phyloP scores from a whole-genome alignment of 345 rosid species.

The Moricandia arvensis region DNA sequence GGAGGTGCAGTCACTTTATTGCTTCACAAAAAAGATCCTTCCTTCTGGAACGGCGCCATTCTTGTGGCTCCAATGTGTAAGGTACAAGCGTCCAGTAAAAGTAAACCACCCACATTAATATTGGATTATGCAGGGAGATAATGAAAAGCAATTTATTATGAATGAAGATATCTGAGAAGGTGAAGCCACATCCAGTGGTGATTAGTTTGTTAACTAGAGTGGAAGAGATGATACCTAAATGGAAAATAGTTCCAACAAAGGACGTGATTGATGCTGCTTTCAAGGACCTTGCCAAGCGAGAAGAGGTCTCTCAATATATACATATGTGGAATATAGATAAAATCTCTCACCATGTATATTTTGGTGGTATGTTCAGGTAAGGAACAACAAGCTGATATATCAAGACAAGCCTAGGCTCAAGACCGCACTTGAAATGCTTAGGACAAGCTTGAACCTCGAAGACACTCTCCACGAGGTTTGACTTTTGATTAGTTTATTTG shows the following conservation, averaged over 20 bases:
- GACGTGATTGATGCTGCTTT: slow-evolving; percentile 79
- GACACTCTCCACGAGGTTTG: slow-evolving; percentile 61
- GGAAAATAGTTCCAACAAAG: slow-evolving; percentile 96
- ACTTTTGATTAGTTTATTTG: not conserved
- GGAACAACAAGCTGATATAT: slow-evolving; percentile 85
- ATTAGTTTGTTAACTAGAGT: slow-evolving; percentile 71
- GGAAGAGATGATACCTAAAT: slow-evolving; percentile 88
- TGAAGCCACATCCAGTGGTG: slow-evolving; percentile 90
- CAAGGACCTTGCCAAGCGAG: slow-evolving; percentile 81
- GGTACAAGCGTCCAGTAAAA: no score
- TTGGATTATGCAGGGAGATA: no score
- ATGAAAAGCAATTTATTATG: no score
- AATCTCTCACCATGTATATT: not conserved
- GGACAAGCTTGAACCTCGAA: slow-evolving; percentile 89
- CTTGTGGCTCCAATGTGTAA: slow-evolving; percentile 99
- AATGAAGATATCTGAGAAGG: slow-evolving; percentile 78
- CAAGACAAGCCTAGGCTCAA: slow-evolving; percentile 95
- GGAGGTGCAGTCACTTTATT: slow-evolving; percentile 93
- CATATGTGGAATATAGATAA: not conserved
- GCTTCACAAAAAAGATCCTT: slow-evolving; percentile 77
- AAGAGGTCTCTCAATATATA: slow-evolving; percentile 49
- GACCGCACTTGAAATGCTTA: slow-evolving; percentile 93
- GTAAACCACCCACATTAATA: no score
- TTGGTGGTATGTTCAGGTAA: slow-evolving; percentile 46
- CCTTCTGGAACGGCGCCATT: slow-evolving; percentile 83